Base-by-base conservation (phyloP, 2,329 filamentous ascomycete genomes). In the Colletotrichum chlorophyti region DNA sequence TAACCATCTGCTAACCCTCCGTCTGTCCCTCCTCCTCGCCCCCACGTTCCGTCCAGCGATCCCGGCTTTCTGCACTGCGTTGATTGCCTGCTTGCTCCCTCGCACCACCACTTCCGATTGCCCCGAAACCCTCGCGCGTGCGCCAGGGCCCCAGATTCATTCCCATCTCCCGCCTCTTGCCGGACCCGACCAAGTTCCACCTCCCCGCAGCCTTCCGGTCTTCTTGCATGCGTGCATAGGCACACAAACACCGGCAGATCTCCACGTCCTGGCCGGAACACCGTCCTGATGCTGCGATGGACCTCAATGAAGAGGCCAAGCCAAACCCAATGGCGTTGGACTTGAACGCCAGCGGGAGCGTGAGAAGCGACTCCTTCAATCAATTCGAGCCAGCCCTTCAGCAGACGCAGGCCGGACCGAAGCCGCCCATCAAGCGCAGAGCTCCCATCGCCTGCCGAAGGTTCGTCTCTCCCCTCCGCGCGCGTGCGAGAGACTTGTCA, bases 361-460 rank as follows among this genome's bases (percentile, higher is more conserved):
- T 51, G 29, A 58, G 46, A 45, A 51, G 52, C 48, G 48, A 58
- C 17, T 45, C 35, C 9, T 19, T 47, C 37, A 29, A 19, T 26
- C 24, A 29, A 2, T 58, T 46, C 24, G 60, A 60, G n/a, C 34
- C 45, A 19, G 26, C 27, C 37, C 27, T 34, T 21, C 35, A 34
- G 24, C 50, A 59, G 41, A 21, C 23, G 15, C 47, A 47, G 29
- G 41, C 15, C 17, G 61, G 46, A 19, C 17, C 53, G 10, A 63
- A 62, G 32, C 41, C 66, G 5, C 61, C 55, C 40, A 76, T 81
- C 66, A 82, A 80, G 68, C 77, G 80, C 47, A 75, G 79, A 68
- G 78, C 80, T 34, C 74, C 79, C 23, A 81, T 83, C 65, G 81
- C 81, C 54, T 84, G 81, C 65, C 75, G 79, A 70, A 79, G 80